Conservation (phyloP, 352 stramenopile species). For the Globisporangium megalacanthum region DNA sequence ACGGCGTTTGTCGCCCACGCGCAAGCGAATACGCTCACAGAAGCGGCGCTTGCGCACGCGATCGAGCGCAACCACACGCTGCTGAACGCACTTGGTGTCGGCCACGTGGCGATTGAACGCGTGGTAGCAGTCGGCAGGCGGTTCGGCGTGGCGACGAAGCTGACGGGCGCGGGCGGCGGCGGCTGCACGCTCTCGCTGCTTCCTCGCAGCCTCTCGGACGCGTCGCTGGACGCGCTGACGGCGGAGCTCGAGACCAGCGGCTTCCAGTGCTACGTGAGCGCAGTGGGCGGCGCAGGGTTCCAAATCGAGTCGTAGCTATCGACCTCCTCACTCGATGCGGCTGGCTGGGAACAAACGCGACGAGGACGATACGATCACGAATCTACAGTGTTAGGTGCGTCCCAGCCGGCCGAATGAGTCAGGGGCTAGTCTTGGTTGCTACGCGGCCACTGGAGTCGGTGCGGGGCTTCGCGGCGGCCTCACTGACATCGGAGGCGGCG, state of each 20-base stretch:
- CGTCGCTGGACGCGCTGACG: slow-evolving; percentile 36
- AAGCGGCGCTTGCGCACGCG: slow-evolving; percentile 33
- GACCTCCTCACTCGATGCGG: too few species aligned
- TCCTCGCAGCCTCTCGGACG: slow-evolving; percentile 30
- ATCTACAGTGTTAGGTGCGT: slow-evolving; percentile 7
- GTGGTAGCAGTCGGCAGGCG: slow-evolving; percentile 54
- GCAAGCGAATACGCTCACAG: slow-evolving; percentile 30
- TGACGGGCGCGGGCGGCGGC: slow-evolving; percentile 86
- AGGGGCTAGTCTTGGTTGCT: background rate
- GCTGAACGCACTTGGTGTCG: slow-evolving; percentile 73
- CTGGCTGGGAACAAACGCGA: background rate
- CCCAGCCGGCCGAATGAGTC: too few species aligned
- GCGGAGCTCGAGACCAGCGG: slow-evolving; percentile 36
- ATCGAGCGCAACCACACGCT: slow-evolving; percentile 76
- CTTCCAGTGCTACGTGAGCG: slow-evolving; percentile 55
- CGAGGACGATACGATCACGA: background rate
- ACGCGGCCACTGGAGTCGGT: too few species aligned
- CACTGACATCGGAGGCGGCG: background rate
- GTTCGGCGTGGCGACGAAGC: slow-evolving; percentile 73
- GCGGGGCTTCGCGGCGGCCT: background rate
- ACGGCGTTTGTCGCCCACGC: slow-evolving; percentile 47
- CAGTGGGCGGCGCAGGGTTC: slow-evolving; percentile 49
- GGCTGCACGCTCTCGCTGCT: slow-evolving; percentile 88
- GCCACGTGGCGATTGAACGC: slow-evolving; percentile 78
- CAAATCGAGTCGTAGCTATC: slow-evolving; percentile 7